Evolutionary conservation across 805 yeast genomes (phyloP), one percentile per base, ranked within the genome.

Genomic region (Debaryomyces prosopidis): DNA sequence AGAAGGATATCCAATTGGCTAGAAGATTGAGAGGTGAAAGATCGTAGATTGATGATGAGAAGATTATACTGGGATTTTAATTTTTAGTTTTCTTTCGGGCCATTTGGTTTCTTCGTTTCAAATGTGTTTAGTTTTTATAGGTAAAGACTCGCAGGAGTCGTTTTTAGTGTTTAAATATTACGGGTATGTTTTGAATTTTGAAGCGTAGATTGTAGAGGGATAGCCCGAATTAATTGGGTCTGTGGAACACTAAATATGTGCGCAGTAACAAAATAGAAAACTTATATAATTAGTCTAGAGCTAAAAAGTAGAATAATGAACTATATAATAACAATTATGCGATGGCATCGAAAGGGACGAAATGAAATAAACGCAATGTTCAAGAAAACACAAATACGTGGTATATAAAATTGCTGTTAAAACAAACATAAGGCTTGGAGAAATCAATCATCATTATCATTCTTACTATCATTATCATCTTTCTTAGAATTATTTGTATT

Each of bases 21-120:
- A 87, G 97, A 80, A 87, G 98, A 80, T 84, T 92, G 71, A 86
- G 97, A 78, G 98, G 97, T 75, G 96, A 87, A 79, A 85, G 94
- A 85, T 81, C 92, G 58, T 87, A 82, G 47, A 40, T 49, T 41
- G 44, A 33, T 10, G 26, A 23, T 23, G 26, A 18, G 40, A 26
- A 20, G 31, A 34, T 37, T 14, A 14, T 38, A 18, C 16, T 26
- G 36, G 37, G 37, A 17, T 28, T 36, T 23, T 10, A 23, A 23
- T 23, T 23, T 23, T 23, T 23, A 10, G 26, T 23, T 23, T 23
- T 23, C 26, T 23, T 23, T 23, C 26, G 26, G 26, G 26, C 9
- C 10, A 23, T 23, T 23, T 23, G 26, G 36, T 40, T 35, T 36
- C 39, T 36, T 36, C 11, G 11, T 8, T 31, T 27, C 28, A 12